phyloP scores from a whole-genome alignment of 306 rosid species.

The Prunus davidiana region DNA sequence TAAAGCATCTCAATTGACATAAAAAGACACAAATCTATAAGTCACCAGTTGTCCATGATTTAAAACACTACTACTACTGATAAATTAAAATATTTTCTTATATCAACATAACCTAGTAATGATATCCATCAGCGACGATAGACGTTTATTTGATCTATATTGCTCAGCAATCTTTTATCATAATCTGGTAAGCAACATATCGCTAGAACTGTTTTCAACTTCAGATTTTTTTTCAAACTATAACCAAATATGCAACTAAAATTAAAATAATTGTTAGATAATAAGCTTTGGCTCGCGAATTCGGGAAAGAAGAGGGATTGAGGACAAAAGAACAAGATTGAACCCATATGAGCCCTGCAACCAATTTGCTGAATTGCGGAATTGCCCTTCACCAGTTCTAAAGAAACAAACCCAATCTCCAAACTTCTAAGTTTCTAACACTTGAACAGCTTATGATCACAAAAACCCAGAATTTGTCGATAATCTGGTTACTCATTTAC shows the following conservation, averaged over 20 bases:
- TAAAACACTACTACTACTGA: neutral
- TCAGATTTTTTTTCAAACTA: neutral
- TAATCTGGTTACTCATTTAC: neutral
- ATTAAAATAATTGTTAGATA: neutral
- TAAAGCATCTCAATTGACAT: constrained; percentile 12
- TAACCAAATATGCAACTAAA: neutral
- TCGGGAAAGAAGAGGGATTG: neutral
- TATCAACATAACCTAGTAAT: neutral
- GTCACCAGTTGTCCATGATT: neutral
- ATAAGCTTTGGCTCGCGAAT: neutral
- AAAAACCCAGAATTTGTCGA: neutral
- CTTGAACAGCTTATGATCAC: neutral
- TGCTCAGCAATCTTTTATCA: neutral
- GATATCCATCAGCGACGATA: neutral
- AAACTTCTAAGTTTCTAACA: neutral
- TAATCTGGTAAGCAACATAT: neutral
- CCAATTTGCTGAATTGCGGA: neutral
- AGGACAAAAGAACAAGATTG: neutral
- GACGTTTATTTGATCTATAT: neutral
- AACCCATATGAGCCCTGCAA: neutral
- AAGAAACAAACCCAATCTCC: neutral
- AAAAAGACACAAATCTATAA: neutral
- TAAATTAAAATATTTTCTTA: neutral
- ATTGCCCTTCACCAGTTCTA: neutral
- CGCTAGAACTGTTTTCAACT: neutral